phyloP scores from a whole-genome alignment of 208 protist species.

The Leishmania lainsoni region DNA sequence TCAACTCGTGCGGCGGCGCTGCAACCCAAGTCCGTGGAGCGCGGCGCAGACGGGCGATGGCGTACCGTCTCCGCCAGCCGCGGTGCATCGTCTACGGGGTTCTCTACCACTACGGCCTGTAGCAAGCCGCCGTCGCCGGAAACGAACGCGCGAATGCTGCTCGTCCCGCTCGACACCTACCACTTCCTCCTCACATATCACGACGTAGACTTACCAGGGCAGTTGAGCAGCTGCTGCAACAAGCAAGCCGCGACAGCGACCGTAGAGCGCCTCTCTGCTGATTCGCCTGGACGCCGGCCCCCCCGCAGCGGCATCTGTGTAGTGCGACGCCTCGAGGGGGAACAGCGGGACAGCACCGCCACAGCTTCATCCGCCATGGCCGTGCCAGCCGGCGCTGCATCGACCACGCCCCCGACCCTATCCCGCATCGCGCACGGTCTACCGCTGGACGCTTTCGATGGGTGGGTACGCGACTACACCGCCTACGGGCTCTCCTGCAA shows the following conservation, averaged over 20 bases:
- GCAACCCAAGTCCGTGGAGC: not conserved
- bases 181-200: conserved; percentile 29
- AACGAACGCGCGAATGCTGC: not conserved
- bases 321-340: conserved; percentile 28
- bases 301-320: conserved; percentile 25
- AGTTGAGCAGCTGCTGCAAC: not conserved
- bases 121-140: not conserved
- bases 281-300: conserved; percentile 17
- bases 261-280: conserved; percentile 13
- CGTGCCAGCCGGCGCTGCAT: not conserved
- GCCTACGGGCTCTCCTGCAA: conserved; percentile 31
- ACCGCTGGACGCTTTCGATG: conserved; percentile 33
- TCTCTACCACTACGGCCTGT: not conserved
- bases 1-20: not conserved
- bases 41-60: conserved; percentile 5
- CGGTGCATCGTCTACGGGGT: not conserved
- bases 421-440: conserved; percentile 26
- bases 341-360: not conserved
- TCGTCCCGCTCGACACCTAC: conserved; percentile 32
- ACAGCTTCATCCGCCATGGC: conserved; percentile 2
- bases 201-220: conserved; percentile 1
- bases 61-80: not conserved
- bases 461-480: conserved; percentile 52
- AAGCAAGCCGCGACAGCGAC: conserved; percentile 1
- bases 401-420: conserved; percentile 2